Percentiles rank a stretch among this genome's conserved stretches.
phyloP scores from a whole-genome alignment of 768 basidiomycete genomes.

The Pleurotus salmoneostramineus region DNA sequence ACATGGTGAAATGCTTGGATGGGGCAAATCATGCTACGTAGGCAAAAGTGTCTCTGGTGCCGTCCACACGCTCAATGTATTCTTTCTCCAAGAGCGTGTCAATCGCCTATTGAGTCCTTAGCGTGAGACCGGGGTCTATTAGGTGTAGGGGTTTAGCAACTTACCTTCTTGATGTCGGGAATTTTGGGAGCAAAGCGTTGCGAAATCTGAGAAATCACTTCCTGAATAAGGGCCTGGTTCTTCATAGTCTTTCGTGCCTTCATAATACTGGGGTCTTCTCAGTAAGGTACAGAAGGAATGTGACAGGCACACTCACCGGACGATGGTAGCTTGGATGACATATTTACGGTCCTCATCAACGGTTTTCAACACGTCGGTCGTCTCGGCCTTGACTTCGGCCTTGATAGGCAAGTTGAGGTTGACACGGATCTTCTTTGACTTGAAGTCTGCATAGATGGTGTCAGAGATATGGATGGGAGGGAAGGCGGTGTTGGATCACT shows the following conservation, averaged over 20 bases:
- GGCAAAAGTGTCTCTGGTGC: conserved; percentile 84
- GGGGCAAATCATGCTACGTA: conserved; percentile 56
- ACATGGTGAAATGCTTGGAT: neutral
- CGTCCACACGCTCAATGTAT: conserved; percentile 93
- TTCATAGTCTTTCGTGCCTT: conserved; percentile 95
- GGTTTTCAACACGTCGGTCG: conserved; percentile 84
- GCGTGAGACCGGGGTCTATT: conserved; percentile 11
- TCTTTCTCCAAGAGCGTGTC: conserved; percentile 94
- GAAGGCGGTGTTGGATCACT: conserved; percentile 10
- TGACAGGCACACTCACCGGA: conserved; percentile 44
- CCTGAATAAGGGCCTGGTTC: conserved; percentile 85
- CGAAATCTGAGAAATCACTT: conserved; percentile 87
- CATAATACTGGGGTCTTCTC: conserved; percentile 63
- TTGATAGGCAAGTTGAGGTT: conserved; percentile 92
- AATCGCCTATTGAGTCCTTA: conserved; percentile 57
- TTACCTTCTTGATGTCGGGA: conserved; percentile 93
- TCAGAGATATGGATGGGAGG: neutral
- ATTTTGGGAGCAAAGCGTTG: conserved; percentile 90
- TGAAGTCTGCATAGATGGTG: conserved; percentile 62
- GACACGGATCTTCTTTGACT: conserved; percentile 90
- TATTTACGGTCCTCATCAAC: conserved; percentile 98
- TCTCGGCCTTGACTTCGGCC: conserved; percentile 90
- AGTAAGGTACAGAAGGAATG: neutral
- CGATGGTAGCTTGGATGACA: conserved; percentile 92
- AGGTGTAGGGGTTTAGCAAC: conserved; percentile 9